Conservation (phyloP, 192 early-diverging fungal species). For the Coemansia sp. region DNA sequence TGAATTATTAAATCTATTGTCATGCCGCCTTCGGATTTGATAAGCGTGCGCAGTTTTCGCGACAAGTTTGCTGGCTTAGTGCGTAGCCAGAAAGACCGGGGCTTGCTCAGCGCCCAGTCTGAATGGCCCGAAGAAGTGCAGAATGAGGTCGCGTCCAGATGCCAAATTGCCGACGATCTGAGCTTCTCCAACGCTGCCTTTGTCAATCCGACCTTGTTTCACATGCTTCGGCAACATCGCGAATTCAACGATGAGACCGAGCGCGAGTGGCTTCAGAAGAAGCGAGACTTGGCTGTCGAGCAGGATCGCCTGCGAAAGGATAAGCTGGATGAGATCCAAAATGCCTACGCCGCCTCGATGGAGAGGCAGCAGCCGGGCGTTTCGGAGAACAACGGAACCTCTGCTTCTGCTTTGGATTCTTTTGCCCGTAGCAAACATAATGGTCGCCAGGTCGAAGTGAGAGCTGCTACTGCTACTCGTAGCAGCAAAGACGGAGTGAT, state of each 20-base stretch:
- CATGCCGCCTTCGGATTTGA: conserved; percentile 51
- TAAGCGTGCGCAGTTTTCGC: conserved; percentile 48
- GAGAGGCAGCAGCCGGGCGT: neutral
- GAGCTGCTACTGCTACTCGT: neutral
- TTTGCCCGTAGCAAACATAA: neutral
- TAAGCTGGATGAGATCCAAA: conserved; percentile 10
- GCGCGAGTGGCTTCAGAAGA: conserved; percentile 46
- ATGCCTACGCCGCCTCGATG: neutral
- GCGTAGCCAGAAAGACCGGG: conserved; percentile 40
- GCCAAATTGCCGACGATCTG: conserved; percentile 46
- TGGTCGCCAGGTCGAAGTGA: neutral
- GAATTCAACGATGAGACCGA: conserved; percentile 55
- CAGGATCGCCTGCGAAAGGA: conserved; percentile 27
- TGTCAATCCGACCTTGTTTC: conserved; percentile 54
- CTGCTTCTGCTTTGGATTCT: neutral
- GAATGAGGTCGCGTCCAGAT: conserved; percentile 31
- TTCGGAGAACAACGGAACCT: neutral
- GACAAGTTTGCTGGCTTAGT: conserved; percentile 46
- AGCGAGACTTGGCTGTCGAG: conserved; percentile 35
- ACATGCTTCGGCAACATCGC: conserved; percentile 54
- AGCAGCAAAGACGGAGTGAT: neutral
- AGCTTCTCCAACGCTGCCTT: conserved; percentile 53
- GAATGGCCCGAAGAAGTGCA: conserved; percentile 38
- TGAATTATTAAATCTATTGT: too few relatives aligned
- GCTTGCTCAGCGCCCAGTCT: conserved; percentile 29